Evolutionary conservation across 352 stramenopile genomes (phyloP), one percentile per base, ranked within the genome.

Genomic region (Albugo laibachii): DNA sequence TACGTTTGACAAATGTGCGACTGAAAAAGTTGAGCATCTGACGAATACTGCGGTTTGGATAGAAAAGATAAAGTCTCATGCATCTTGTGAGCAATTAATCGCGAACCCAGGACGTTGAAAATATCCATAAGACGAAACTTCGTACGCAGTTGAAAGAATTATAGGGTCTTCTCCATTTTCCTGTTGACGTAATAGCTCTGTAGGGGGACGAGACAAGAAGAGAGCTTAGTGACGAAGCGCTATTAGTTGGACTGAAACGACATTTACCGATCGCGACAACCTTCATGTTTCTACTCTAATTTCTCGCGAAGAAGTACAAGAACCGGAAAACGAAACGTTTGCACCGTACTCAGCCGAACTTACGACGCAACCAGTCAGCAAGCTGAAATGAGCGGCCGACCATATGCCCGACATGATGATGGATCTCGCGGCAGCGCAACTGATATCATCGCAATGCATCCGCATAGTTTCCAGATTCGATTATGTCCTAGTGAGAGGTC

Each of bases 11-110:
- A 58, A 99, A 97, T 51, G 93, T 98, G 65, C 97, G 96, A 59
- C 86, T 97, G 69, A 99, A 97, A 65, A 99, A 99, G 49, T 94
- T 97, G 48, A 98, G 83, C 91, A 98, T 98, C 73, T 98, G 91
- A 53, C 94, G 93, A 14, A 98, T 72, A 14, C 84, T 96, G 53
- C 48, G 51, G 2, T 13, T 31, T n/a, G 11, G 48, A 15, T 41
- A 36, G n/a, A 31, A 31, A 8, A 31, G 38, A 3, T 43, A 10
- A 8, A 19, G 16, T 24, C 8, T 43, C 8, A 24, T 3, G 20
- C 16, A 19, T 24, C 38, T 8, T 8, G 38, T 19, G 14, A 11
- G 13, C 45, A 49, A 5, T 1, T 5, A 38, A 18, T 36, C 13
- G 19, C 66, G 53, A 56, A 89, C 76, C 74, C 73, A 4, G 71